Percentiles rank a stretch among this genome's conserved stretches.
phyloP scores from a whole-genome alignment of 2,329 filamentous ascomycete species.

The Botryosphaeria agaves region DNA sequence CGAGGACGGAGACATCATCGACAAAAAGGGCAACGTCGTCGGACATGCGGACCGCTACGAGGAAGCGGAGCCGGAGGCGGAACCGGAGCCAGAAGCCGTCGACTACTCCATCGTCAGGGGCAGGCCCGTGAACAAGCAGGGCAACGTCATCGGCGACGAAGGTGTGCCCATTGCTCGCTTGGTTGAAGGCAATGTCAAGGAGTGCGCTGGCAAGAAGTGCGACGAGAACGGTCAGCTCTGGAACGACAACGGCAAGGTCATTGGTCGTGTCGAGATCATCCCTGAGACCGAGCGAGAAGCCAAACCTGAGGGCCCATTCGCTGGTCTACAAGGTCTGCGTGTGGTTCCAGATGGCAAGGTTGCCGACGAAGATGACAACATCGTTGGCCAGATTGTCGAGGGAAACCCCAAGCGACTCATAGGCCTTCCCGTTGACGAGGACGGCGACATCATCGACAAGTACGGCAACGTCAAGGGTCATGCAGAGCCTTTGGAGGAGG shows the following conservation, averaged over 20 bases:
- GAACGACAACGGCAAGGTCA: constrained; percentile 54
- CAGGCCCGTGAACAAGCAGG: constrained; percentile 31
- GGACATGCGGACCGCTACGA: constrained; percentile 38
- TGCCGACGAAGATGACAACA: constrained; percentile 32
- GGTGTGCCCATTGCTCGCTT: constrained; percentile 41
- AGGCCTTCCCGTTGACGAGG: constrained; percentile 41
- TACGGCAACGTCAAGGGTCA: constrained; percentile 44
- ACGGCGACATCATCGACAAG: constrained; percentile 44
- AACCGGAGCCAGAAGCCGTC: constrained; percentile 22
- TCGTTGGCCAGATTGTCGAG: constrained; percentile 36
- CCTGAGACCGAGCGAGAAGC: constrained; percentile 43
- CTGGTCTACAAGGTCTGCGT: constrained; percentile 29
- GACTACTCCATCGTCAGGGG: constrained; percentile 29
- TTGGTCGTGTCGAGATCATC: constrained; percentile 51
- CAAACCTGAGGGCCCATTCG: constrained; percentile 32
- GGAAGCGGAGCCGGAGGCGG: constrained; percentile 45
- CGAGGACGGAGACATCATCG: constrained; percentile 34
- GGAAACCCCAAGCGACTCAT: constrained; percentile 42
- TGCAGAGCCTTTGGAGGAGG: constrained; percentile 37
- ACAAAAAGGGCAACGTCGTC: constrained; percentile 35
- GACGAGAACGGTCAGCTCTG: constrained; percentile 56
- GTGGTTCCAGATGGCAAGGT: constrained; percentile 30
- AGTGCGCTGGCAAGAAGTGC: constrained; percentile 49
- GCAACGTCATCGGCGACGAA: constrained; percentile 32
- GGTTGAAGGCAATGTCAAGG: constrained; percentile 46